Evolutionary conservation across 345 rosid species (phyloP), one percentile per base, ranked within the genome.

Genomic region (Aquilaria malaccensis): DNA sequence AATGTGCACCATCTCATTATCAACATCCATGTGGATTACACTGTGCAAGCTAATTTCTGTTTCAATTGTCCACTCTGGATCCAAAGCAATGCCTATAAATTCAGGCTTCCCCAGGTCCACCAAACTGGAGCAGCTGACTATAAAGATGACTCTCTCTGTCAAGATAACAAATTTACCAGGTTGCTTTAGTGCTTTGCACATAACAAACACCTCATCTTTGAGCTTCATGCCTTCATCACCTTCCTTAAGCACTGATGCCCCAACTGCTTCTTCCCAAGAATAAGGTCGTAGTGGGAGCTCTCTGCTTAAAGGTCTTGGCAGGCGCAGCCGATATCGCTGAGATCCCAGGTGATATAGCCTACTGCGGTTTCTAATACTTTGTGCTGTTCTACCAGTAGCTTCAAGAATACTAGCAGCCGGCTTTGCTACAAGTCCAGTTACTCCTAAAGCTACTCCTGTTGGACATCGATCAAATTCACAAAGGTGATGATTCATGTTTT

Each of bases 331-430:
- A 51, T 72, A 76, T 41, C 69, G 79, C 62, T 79, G 84, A 50
- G 76, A 75, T 72, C 87, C 83, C n/a, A 70, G 60, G 70, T 77
- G 86, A 74, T 85, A 74, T 55, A 81, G 69, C 67, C 67, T 79
- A 73, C 97, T 93, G 75, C 86, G 72, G 73, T 84, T 93, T 79
- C 97, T 81, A 67, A 93, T 85, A 80, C 98, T 87, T 64, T 87
- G 88, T 33, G 98, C 96, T 30, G 97, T 93, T 85, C 79, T 87
- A 33, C 96, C 98, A 10, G 97, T 85, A 30, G 85, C 94, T 78
- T 93, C 94, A 56, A 87, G 98, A 64, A 93, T 85, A 73, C 96
- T 93, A 68, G 98, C 98, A 55, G 97, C 83, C 15, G 98, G 98
- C 69, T 85, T 81, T 64, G 96, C 97, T 77, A 93, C 97, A 37